Evolutionary conservation across 2,329 filamentous ascomycete genomes (phyloP), one percentile per base, ranked within the genome.

Genomic region (Aspergillaceae sp.): DNA sequence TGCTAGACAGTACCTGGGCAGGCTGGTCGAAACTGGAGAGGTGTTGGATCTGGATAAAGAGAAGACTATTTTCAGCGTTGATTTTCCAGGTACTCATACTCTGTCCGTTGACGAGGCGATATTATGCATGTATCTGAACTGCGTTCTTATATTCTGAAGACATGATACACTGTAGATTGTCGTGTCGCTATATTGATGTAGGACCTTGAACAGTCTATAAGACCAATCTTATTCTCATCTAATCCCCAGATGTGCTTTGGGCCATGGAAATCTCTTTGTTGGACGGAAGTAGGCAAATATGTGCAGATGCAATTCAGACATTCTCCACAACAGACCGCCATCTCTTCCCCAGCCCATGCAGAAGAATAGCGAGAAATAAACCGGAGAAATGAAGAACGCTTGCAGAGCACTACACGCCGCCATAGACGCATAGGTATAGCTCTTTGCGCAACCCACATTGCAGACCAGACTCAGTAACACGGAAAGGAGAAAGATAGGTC

Each of bases 311-410:
- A 19, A 19, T 19, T 32, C 30, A 32, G 8, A 9, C 30, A 32
- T 6, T 9, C 5, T 38, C 26, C 7, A 38, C 19, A 10, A 7
- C 26, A 41, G 40, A 9, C 7, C 48, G 46, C 53, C 51, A 56
- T 36, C 46, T 51, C 26, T 29, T 42, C 28, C 51, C 53, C 5
- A 40, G 28, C 9, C 40, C 40, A 41, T 54, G 53, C 10, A 56
- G 27, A 4, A 46, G 33, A 41, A 54, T 44, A 3, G 48, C 42
- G 5, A 48, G 46, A 30, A 56, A 28, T 26, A 56, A 48, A 26
- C 72, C 5, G 77, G 78, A 9, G 67, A 72, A 51, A 80, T 79
- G 59, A 79, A 79, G 55, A 79, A 78, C 0, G 74, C 68, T 5
- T 69, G 67, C 19, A 80, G 64, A 19, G 74, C 75, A 45, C 76